phyloP scores from a whole-genome alignment of 345 rosid genomes.

The Luvunga scandens region DNA sequence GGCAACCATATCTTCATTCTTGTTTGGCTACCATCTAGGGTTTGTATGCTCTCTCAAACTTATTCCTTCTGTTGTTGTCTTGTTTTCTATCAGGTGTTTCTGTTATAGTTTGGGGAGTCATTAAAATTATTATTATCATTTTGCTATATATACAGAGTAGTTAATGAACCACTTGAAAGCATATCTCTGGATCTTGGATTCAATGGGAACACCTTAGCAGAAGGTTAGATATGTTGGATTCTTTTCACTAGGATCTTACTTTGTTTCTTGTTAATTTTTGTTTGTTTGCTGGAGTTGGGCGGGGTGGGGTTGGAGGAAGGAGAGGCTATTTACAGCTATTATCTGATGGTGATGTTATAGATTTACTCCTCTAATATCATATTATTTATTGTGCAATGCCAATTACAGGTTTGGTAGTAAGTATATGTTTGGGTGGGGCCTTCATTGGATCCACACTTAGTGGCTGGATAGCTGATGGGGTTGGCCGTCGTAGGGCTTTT shows the following conservation, averaged over 20 bases:
- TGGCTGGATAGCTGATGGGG: conserved; percentile 78
- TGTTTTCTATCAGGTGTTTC: background rate
- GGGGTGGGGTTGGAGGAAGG: background rate
- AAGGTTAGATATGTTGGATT: conserved; percentile 50
- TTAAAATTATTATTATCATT: background rate
- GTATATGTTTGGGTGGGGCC: conserved; percentile 91
- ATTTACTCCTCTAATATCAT: background rate
- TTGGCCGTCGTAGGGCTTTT: conserved; percentile 89
- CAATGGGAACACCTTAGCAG: conserved; percentile 81
- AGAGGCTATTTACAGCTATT: background rate
- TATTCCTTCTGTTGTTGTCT: conserved; percentile 5
- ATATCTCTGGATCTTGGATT: conserved; percentile 87
- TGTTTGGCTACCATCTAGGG: conserved; percentile 98
- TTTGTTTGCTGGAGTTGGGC: background rate
- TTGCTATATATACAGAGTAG: conserved; percentile 52
- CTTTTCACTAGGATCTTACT: background rate
- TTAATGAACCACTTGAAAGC: conserved; percentile 93
- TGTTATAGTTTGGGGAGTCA: background rate
- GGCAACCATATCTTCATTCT: conserved; percentile 76
- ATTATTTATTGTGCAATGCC: conserved; percentile 8
- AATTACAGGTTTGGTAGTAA: conserved; percentile 82
- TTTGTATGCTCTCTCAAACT: conserved; percentile 33
- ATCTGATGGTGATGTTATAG: background rate
- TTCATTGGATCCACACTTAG: conserved; percentile 77
- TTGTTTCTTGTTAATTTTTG: background rate